Evolutionary conservation across 2,329 filamentous ascomycete genomes (phyloP), one percentile per base, ranked within the genome.

Genomic region (Aureobasidium lini): DNA sequence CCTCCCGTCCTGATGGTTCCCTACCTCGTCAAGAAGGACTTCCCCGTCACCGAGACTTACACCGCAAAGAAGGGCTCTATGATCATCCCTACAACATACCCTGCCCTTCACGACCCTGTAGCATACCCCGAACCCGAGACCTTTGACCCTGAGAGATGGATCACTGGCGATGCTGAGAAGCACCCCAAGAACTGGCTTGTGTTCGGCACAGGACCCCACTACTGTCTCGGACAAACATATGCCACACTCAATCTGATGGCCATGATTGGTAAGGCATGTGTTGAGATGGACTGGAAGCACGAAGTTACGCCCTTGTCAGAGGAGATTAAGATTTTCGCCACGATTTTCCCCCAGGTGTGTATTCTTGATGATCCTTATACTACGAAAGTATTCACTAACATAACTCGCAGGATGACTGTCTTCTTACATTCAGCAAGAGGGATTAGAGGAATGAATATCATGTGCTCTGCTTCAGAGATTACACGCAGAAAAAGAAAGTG

Each of bases 1-100:
- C 94, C 94, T 64, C 94, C 94, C 60, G 94, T 99, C 69, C 83
- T 96, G 74, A 96, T 99, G 90, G 90, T 96, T 53, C 94, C 94
- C 36, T 97, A 97, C 75, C 74, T 92, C 63, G 90, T 86, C 65
- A 97, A 97, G 86, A 96, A 95, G 80, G 78, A 89, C 59, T 99
- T 97, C 82, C 92, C 92, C 53, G 87, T 99, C 67, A 90, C 88
- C 29, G 84, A 88, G 37, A 82, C 80, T 37, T 96, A 97, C 76
- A 96, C 91, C n/a, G 86, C 93, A 53, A 89, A 90, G 69, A 97
- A 97, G 79, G 89, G 91, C 61, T 88, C 90, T 64, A 97, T 99
- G 94, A 82, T 97, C 67, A 87, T 97, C 62, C 93, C 94, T 44
- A 91, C 91, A 1, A 89, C 90, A 18, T 97, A 93, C 76, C 84